Base-by-base conservation (phyloP, 2,329 filamentous ascomycete species). In the Penicillium capsulatum region DNA sequence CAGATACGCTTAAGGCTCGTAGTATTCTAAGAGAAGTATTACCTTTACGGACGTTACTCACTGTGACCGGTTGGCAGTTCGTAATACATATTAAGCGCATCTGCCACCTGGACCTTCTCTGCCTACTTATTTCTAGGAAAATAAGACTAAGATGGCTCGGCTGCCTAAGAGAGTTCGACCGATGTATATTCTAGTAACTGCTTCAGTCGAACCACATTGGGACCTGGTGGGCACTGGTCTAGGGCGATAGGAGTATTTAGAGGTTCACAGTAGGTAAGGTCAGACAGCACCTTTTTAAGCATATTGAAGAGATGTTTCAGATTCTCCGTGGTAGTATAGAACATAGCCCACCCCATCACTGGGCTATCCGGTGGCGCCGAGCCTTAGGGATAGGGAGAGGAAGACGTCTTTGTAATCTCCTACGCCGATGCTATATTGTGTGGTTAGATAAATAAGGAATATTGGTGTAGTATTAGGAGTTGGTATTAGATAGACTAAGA, bases 1-100 rank as follows among this genome's bases (percentile, higher is more conserved):
- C n/a, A n/a, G n/a, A n/a, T n/a, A n/a, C n/a, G n/a, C n/a, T n/a
- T n/a, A n/a, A n/a, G n/a, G n/a, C n/a, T n/a, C n/a, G n/a, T n/a
- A n/a, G n/a, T n/a, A n/a, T n/a, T n/a, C n/a, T n/a, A n/a, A n/a
- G n/a, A n/a, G n/a, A n/a, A n/a, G n/a, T n/a, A n/a, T n/a, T n/a
- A n/a, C n/a, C n/a, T n/a, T n/a, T n/a, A n/a, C n/a, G n/a, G n/a
- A n/a, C n/a, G n/a, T n/a, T n/a, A n/a, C n/a, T n/a, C n/a, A n/a
- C n/a, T n/a, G n/a, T n/a, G n/a, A n/a, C n/a, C n/a, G n/a, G n/a
- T n/a, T n/a, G n/a, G n/a, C n/a, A n/a, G n/a, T n/a, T n/a, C n/a
- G n/a, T n/a, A n/a, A n/a, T n/a, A n/a, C 28, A 42, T 43, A 24
- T 43, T 45, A 24, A 24, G 22, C 22, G 22, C 22, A 24, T 24